Conservation (phyloP, 345 rosid genomes). For the Hibiscus mutabilis region DNA sequence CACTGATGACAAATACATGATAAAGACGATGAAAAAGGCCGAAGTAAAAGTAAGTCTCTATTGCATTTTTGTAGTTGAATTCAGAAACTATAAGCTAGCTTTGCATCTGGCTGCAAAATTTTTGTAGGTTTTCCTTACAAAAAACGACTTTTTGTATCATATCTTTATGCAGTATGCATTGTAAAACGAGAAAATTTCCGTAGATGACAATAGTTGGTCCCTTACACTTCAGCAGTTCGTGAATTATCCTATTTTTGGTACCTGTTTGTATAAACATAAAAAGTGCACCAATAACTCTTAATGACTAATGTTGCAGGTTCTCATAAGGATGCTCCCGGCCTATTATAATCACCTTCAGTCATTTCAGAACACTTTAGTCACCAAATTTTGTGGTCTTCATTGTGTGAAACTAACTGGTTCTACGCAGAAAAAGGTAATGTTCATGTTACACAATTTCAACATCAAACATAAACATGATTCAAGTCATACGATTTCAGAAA, state of each 20-base stretch:
- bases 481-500: conserved; percentile 1
- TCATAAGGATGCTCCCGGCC: conserved; percentile 88
- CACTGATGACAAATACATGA: conserved; percentile 91
- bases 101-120: no score
- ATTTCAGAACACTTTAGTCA: conserved; percentile 79
- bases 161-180: not conserved
- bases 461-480: not conserved
- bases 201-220: not conserved
- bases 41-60: conserved; percentile 69
- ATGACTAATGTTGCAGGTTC: conserved; percentile 44
- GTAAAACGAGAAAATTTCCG: not conserved
- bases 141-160: not conserved
- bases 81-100: not conserved
- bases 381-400: conserved; percentile 89
- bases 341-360: conserved; percentile 88
- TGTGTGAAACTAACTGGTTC: conserved; percentile 81
- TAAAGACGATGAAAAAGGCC: conserved; percentile 97
- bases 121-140: no score
- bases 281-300: not conserved
- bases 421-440: conserved; percentile 77
- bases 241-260: not conserved
- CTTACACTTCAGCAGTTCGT: not conserved
- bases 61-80: not conserved
- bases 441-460: not conserved
- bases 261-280: not conserved